phyloP scores from a whole-genome alignment of 2,329 filamentous ascomycete genomes.

The Coniochaeta prunicola region DNA sequence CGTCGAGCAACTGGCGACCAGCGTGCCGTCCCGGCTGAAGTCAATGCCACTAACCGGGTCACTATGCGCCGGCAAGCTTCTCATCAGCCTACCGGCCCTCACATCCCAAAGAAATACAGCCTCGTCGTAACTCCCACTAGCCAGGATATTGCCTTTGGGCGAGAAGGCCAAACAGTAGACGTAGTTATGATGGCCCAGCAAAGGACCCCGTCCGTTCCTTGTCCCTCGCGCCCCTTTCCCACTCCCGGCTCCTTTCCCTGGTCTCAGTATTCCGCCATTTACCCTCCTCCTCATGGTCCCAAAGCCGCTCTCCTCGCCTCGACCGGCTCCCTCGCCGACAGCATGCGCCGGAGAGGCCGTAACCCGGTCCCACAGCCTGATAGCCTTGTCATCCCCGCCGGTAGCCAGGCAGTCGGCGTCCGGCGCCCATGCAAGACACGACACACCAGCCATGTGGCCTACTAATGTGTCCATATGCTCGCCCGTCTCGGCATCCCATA shows the following conservation, averaged over 20 bases:
- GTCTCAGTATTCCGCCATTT: slow-evolving; percentile 6
- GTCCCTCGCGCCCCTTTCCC: slow-evolving; percentile 11
- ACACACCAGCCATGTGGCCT: slow-evolving; percentile 88
- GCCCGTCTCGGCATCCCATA: slow-evolving; percentile 79
- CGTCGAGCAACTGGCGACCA: slow-evolving; percentile 85
- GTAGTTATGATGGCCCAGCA: slow-evolving; percentile 92
- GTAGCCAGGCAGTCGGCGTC: slow-evolving; percentile 83
- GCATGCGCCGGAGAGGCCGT: slow-evolving; percentile 37
- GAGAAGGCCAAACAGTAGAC: slow-evolving; percentile 91
- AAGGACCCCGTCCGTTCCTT: slow-evolving; percentile 38
- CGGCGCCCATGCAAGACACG: slow-evolving; percentile 88
- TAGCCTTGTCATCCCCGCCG: slow-evolving; percentile 92
- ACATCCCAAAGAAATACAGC: slow-evolving; percentile 97
- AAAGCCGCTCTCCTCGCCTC: slow-evolving; percentile 6
- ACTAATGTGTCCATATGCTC: slow-evolving; percentile 80
- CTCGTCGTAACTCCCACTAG: slow-evolving; percentile 93
- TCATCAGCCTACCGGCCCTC: slow-evolving; percentile 78
- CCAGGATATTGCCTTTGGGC: slow-evolving; percentile 96
- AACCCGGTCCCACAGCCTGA: slow-evolving; percentile 79
- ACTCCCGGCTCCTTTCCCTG: slow-evolving; percentile 7
- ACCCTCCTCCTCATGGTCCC: slow-evolving; percentile 1
- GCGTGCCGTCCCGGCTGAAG: slow-evolving; percentile 83
- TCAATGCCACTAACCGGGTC: slow-evolving; percentile 93
- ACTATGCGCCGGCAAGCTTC: slow-evolving; percentile 85
- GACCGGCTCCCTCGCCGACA: slow-evolving; percentile 12